These are phyloP conservation scores for Globisporangium okanoganense DNA, from an alignment of 352 stramenopile genomes.

Conservation along the genomic window DNA sequence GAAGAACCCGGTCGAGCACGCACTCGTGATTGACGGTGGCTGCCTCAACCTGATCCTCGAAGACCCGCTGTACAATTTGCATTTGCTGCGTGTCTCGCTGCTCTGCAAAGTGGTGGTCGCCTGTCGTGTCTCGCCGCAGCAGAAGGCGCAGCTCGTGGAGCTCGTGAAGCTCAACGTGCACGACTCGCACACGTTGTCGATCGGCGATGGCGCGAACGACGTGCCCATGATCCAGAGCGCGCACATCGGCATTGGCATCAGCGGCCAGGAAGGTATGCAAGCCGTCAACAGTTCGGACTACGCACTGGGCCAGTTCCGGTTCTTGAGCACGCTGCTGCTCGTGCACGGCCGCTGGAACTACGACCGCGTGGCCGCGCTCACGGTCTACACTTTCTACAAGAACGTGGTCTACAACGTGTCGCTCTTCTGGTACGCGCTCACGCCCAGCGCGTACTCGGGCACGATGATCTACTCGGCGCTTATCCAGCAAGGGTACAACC, in stretches of 20 bases:
- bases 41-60: slow-evolving; percentile 82
- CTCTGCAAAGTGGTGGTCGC: slow-evolving; percentile 96
- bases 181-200: slow-evolving; percentile 84
- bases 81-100: slow-evolving; percentile 77
- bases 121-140: slow-evolving; percentile 96
- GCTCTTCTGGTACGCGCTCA: slow-evolving; percentile 89
- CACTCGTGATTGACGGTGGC: slow-evolving; percentile 94
- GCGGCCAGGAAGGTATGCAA: slow-evolving; percentile 97
- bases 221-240: slow-evolving; percentile 90
- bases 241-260: slow-evolving; percentile 92
- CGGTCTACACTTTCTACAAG: slow-evolving; percentile 91
- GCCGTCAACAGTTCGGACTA: slow-evolving; percentile 89
- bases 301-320: slow-evolving; percentile 79
- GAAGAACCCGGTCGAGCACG: slow-evolving; percentile 48
- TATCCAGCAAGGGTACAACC: slow-evolving; percentile 92
- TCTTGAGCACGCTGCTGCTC: slow-evolving; percentile 69
- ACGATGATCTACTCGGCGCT: slow-evolving; percentile 83
- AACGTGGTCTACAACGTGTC: slow-evolving; percentile 90
- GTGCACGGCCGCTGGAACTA: slow-evolving; percentile 88
- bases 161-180: slow-evolving; percentile 89
- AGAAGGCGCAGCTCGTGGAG: slow-evolving; percentile 98
- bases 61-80: slow-evolving; percentile 66
- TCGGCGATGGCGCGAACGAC: slow-evolving; percentile 90
- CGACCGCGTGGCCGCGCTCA: slow-evolving; percentile 79
- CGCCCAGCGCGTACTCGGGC: slow-evolving; percentile 89